Base-by-base conservation (phyloP, 179 eudicot genomes). In the Patellifolia procumbens region DNA sequence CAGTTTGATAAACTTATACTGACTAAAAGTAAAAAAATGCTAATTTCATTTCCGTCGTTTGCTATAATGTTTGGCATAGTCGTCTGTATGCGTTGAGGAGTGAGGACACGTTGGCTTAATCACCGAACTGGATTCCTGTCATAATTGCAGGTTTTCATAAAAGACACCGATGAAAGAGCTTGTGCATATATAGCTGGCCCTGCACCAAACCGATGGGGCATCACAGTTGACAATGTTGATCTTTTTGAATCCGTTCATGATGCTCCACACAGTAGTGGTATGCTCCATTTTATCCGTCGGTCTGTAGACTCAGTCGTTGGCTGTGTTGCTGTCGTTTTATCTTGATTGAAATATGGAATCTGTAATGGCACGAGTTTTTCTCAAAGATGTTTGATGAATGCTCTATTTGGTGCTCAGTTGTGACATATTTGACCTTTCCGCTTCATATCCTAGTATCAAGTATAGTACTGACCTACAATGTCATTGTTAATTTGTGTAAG, bases 111-210 rank as follows among this genome's bases (percentile, higher is more conserved):
- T 34, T 74, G 9, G 24, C 4, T 69, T 31, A 29, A 17, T 43
- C 72, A 67, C 22, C 17, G 15, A 68, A 37, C 12, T 64, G 31
- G 8, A 58, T 32, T 72, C 20, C 53, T 35, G 8, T 73, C 34
- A 59, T 61, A 66, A 81, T 76, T 53, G 32, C 87, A 96, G 99
- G 96, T 96, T 70, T 89, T 88, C 82, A 74, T 96, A 74, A 94
- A 91, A 85, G 99, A 96, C 85, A 96, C 99, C 20, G 99, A 96
- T 84, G 99, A 96, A 88, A 87, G 99, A 85, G 99, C 99, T 43
- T 94, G 99, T 84, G 99, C 99, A 34, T 96, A 91, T 78, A 94
- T 94, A 78, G 99, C 99, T 15, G 99, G 99, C 56, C 99, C 98
- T 78, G 98, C 98, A 61, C 99, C 99, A 51, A 96, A 94, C 72